phyloP scores from a whole-genome alignment of 345 rosid species.

The Gossypium australe region DNA sequence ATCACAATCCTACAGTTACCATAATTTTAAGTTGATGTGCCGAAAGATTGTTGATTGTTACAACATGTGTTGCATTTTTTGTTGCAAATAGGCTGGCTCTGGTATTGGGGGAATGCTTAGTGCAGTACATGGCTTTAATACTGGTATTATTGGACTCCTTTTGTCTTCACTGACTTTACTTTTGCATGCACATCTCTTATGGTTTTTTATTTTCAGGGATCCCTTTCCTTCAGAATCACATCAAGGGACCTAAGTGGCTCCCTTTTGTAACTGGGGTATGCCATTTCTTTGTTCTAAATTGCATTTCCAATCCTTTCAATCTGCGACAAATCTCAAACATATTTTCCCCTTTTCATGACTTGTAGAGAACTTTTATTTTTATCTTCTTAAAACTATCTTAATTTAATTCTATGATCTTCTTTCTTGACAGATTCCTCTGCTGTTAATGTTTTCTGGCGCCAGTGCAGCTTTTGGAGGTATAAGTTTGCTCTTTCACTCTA shows the following conservation, averaged over 20 bases:
- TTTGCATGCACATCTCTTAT: slow-evolving; percentile 2
- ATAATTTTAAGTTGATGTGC: neutral
- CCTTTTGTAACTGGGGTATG: slow-evolving; percentile 71
- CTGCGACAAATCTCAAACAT: neutral
- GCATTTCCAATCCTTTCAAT: neutral
- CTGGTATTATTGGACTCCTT: slow-evolving; percentile 39
- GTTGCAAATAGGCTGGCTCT: slow-evolving; percentile 62
- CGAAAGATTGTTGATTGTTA: neutral
- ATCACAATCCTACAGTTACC: neutral
- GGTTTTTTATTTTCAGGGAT: slow-evolving; percentile 50
- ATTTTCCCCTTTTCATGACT: neutral
- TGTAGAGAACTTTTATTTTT: neutral
- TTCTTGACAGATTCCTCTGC: slow-evolving; percentile 62
- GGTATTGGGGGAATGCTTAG: slow-evolving; percentile 89
- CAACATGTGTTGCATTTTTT: neutral
- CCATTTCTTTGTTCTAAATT: slow-evolving; percentile 1
- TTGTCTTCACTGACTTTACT: neutral
- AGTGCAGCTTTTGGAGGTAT: slow-evolving; percentile 93
- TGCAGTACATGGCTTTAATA: slow-evolving; percentile 76
- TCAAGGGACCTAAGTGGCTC: slow-evolving; percentile 86
- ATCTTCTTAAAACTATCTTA: slow-evolving; percentile 1
- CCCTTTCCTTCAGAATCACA: slow-evolving; percentile 61
- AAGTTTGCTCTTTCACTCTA: slow-evolving; percentile 10
- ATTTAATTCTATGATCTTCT: neutral
- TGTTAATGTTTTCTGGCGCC: slow-evolving; percentile 65